These are phyloP conservation scores for Coniella lustricola DNA, from an alignment of 2,329 filamentous ascomycete genomes.

Conservation along the genomic window DNA sequence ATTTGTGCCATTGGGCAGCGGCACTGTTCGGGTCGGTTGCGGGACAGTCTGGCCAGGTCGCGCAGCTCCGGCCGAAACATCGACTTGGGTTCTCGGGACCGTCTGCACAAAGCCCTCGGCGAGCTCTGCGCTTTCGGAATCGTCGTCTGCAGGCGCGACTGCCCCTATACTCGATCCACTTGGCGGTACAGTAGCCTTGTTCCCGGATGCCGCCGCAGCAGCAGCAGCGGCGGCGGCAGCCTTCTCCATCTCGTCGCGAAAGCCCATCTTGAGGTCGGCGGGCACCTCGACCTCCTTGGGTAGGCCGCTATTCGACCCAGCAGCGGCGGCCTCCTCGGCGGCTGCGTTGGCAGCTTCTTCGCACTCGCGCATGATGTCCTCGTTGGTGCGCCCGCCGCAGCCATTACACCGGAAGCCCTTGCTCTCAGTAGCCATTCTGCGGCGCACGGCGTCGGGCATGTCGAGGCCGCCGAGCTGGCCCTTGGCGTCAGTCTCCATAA, in stretches of 20 bases:
- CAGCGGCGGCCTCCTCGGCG: constrained; percentile 14
- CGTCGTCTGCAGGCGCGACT: constrained; percentile 22
- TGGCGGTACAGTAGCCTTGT: no score
- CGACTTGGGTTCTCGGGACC: constrained; percentile 23
- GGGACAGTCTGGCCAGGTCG: constrained; percentile 24
- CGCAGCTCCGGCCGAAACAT: constrained; percentile 16
- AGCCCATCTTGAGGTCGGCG: constrained; percentile 57
- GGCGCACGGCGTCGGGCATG: constrained; percentile 59
- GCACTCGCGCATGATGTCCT: constrained; percentile 65
- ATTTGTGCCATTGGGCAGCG: constrained; percentile 18
- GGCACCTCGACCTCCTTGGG: constrained; percentile 41
- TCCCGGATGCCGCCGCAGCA: background rate
- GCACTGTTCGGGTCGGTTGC: constrained; percentile 29
- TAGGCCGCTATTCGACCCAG: constrained; percentile 20
- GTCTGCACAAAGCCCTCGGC: constrained; percentile 54
- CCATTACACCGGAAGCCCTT: constrained; percentile 58
- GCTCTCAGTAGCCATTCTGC: constrained; percentile 62
- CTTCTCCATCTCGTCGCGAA: constrained; percentile 62
- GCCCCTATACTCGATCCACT: constrained; percentile 12
- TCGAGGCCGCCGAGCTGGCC: constrained; percentile 91
- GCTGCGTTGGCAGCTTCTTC: constrained; percentile 47
- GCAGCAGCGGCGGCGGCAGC: constrained; percentile 18
- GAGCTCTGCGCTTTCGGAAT: constrained; percentile 39
- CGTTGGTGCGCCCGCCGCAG: constrained; percentile 67
- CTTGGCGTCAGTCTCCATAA: constrained; percentile 85